A percentile compares a stretch with the other conserved stretches of the same genome.
These are phyloP conservation scores for Xylariaceae sp. DNA, from an alignment of 2,329 filamentous ascomycete genomes.

Conservation along the genomic window DNA sequence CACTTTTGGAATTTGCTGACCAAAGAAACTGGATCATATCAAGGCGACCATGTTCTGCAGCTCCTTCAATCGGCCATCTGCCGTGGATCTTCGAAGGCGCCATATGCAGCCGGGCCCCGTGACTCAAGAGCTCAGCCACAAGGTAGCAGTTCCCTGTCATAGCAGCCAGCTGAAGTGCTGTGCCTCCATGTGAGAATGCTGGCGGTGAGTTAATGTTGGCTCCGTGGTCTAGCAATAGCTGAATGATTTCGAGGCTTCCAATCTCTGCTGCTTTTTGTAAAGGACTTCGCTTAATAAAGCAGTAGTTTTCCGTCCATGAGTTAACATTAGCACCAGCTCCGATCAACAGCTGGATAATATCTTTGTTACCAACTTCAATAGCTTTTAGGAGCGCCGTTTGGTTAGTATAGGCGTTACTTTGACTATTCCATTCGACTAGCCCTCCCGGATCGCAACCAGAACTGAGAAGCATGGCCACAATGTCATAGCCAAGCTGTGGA, in stretches of 20 bases:
- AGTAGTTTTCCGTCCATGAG: neutral
- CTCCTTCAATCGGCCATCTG: conserved; percentile 11
- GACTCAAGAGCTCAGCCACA: neutral
- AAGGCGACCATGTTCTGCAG: conserved; percentile 9
- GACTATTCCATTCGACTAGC: no score
- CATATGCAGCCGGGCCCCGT: neutral
- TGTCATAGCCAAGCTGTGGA: no score
- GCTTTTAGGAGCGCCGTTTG: neutral
- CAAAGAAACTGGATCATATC: conserved; percentile 17
- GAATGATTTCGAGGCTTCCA: neutral
- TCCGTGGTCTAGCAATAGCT: neutral
- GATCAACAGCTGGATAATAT: neutral
- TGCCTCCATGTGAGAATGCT: neutral
- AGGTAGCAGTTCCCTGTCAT: conserved; percentile 7
- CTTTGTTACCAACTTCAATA: neutral
- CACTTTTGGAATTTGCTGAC: neutral
- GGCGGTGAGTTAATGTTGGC: conserved; percentile 1
- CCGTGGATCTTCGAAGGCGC: neutral
- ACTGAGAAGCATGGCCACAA: no score
- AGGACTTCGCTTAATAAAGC: neutral
- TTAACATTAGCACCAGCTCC: neutral
- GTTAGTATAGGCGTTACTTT: no score
- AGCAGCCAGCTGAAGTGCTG: conserved; percentile 5
- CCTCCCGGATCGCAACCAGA: no score
- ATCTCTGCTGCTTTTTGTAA: conserved; percentile 4